These are phyloP conservation scores for Gymnopilus junonius DNA, from an alignment of 768 basidiomycete genomes.

Conservation along the genomic window DNA sequence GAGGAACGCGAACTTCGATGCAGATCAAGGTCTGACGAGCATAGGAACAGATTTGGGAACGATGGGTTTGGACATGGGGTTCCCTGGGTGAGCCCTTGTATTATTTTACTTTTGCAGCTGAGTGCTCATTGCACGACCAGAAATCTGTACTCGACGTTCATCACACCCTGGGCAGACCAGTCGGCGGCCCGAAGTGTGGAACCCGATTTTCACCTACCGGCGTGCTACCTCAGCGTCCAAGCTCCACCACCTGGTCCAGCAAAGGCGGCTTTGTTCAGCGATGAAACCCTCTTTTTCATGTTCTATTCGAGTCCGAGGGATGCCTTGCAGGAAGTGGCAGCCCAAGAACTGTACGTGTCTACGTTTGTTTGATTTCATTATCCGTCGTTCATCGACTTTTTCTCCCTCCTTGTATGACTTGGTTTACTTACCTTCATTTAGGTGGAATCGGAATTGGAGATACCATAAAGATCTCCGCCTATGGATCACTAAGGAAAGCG, in stretches of 20 bases:
- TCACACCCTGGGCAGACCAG: conserved; percentile 96
- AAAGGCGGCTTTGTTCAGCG: conserved; percentile 86
- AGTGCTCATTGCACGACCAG: conserved; percentile 41
- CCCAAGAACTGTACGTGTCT: conserved; percentile 86
- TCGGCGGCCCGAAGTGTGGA: conserved; percentile 85
- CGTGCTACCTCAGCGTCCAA: conserved; percentile 88
- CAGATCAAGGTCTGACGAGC: conserved; percentile 80
- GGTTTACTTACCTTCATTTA: conserved; percentile 33
- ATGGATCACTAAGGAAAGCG: conserved; percentile 88
- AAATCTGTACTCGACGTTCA: conserved; percentile 89
- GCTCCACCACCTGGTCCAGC: conserved; percentile 81
- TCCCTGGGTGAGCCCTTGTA: conserved; percentile 66
- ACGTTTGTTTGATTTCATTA: conserved; percentile 10
- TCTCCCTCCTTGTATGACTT: conserved; percentile 9
- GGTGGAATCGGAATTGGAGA: conserved; percentile 94
- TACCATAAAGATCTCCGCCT: conserved; percentile 91
- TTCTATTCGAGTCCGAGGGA: conserved; percentile 95
- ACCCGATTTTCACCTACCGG: conserved; percentile 89
- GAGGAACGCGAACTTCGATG: conserved; percentile 75
- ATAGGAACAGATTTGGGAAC: conserved; percentile 92
- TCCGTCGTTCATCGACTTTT: neutral
- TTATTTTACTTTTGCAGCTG: conserved; percentile 15
- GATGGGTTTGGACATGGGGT: conserved; percentile 89
- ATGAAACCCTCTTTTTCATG: conserved; percentile 98
- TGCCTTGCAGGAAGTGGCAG: conserved; percentile 91